Evolutionary conservation across 2,329 filamentous ascomycete genomes (phyloP).

Genomic region (Trichophyton equinum): DNA sequence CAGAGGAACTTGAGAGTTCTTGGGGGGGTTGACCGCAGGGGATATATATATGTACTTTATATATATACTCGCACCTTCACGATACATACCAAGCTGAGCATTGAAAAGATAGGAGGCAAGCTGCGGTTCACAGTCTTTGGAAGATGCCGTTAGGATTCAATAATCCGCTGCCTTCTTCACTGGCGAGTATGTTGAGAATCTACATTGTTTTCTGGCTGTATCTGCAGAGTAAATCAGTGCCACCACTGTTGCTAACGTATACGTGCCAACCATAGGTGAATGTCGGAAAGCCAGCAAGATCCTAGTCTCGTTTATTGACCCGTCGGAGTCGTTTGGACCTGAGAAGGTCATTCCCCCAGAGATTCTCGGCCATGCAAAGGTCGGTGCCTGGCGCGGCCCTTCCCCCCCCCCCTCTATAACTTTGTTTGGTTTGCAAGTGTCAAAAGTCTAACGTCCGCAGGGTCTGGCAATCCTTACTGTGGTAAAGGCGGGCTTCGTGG

Average conservation of each 20-base stretch:
- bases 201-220: background rate
- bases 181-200: slow-evolving; percentile 31
- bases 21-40: too few species aligned
- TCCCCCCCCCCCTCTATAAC: background rate
- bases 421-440: background rate
- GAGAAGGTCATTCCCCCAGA: slow-evolving; percentile 94
- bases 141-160: slow-evolving; percentile 18
- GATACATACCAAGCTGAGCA: background rate
- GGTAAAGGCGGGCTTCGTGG: slow-evolving; percentile 39
- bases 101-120: background rate
- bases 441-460: slow-evolving; percentile 17
- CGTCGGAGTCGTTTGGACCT: slow-evolving; percentile 81
- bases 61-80: background rate
- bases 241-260: slow-evolving; percentile 2
- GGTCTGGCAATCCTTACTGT: slow-evolving; percentile 39
- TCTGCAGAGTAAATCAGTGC: background rate
- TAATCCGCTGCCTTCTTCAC: slow-evolving; percentile 37
- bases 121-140: background rate
- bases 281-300: slow-evolving; percentile 97
- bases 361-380: slow-evolving; percentile 83
- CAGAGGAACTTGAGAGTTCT: too few species aligned
- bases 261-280: slow-evolving; percentile 53
- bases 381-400: slow-evolving; percentile 24
- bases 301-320: slow-evolving; percentile 85
- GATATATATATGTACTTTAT: too few species aligned